A percentile compares a stretch with the other conserved stretches of the same genome.
Evolutionary conservation across 2,329 filamentous ascomycete species (phyloP).

Genomic region (Aurifilum marmelostoma): DNA sequence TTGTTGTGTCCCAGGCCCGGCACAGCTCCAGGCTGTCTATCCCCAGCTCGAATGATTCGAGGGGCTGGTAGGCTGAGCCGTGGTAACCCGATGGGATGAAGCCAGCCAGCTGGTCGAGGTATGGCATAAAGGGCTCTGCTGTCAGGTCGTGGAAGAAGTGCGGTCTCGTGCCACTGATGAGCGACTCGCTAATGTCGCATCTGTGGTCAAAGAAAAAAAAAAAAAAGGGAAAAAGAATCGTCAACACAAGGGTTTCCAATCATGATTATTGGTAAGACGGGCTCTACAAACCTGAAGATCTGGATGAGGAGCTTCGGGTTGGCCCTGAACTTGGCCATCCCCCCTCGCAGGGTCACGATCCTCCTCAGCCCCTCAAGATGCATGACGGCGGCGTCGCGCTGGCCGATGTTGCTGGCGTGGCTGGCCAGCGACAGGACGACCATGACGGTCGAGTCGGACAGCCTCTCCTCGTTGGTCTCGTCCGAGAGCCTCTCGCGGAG

Average conservation of each 20-base stretch:
- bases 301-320: conserved; percentile 43
- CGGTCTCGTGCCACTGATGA: conserved; percentile 3
- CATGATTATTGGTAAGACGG: neutral
- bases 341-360: conserved; percentile 44
- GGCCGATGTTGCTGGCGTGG: conserved; percentile 37
- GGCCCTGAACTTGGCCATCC: conserved; percentile 36
- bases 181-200: conserved; percentile 20
- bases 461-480: conserved; percentile 31
- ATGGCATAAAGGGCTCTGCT: conserved; percentile 6
- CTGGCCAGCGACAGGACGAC: conserved; percentile 39
- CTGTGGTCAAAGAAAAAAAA: neutral
- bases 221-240: too few species aligned
- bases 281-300: conserved; percentile 36
- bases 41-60: neutral
- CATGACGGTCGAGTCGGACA: conserved; percentile 39
- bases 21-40: conserved; percentile 29
- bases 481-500: conserved; percentile 36
- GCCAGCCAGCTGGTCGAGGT: neutral
- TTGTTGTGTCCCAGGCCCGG: conserved; percentile 31
- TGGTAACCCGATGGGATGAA: neutral
- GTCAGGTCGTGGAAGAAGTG: conserved; percentile 15
- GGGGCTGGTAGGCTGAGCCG: neutral
- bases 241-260: neutral
- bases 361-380: conserved; percentile 43
- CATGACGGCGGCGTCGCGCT: conserved; percentile 36